A percentile compares a stretch with the other conserved stretches of the same genome.
Conservation (phyloP, 2,329 filamentous ascomycete genomes). For the Fusarium anguioides region DNA sequence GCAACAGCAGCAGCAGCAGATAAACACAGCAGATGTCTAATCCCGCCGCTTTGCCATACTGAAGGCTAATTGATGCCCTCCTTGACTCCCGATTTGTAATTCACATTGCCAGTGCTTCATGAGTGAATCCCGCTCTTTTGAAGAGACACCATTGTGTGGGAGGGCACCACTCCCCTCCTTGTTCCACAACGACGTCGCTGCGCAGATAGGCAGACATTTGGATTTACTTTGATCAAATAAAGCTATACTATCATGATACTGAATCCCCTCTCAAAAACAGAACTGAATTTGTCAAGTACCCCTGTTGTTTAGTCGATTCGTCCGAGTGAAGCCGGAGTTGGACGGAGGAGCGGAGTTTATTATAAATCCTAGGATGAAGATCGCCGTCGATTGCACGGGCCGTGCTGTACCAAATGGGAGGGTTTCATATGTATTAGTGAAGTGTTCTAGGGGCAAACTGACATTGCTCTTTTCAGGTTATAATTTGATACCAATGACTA, state of each 20-base stretch:
- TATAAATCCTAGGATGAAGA: conserved; percentile 22
- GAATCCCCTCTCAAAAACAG: conserved; percentile 6
- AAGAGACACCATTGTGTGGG: conserved; percentile 28
- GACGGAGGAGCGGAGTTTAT: conserved; percentile 34
- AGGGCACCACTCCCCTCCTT: conserved; percentile 34
- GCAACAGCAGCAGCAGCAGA: background rate
- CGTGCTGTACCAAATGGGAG: conserved; percentile 20
- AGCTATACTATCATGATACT: background rate
- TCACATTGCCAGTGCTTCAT: background rate
- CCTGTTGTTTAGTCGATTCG: conserved; percentile 1
- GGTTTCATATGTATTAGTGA: conserved; percentile 33
- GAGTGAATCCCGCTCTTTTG: conserved; percentile 39
- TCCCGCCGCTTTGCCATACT: background rate
- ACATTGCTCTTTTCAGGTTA: background rate
- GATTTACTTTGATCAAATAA: background rate
- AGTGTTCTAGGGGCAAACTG: conserved; percentile 5
- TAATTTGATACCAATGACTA: background rate
- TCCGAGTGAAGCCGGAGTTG: conserved; percentile 1
- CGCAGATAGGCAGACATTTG: conserved; percentile 28
- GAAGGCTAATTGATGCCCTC: conserved; percentile 9
- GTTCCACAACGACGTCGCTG: conserved; percentile 24
- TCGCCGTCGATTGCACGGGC: conserved; percentile 19
- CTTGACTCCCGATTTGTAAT: conserved; percentile 20
- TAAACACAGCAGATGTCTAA: background rate
- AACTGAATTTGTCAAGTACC: conserved; percentile 15